Conservation (phyloP, 2,329 filamentous ascomycete species). For the Sarocladium oryzae region DNA sequence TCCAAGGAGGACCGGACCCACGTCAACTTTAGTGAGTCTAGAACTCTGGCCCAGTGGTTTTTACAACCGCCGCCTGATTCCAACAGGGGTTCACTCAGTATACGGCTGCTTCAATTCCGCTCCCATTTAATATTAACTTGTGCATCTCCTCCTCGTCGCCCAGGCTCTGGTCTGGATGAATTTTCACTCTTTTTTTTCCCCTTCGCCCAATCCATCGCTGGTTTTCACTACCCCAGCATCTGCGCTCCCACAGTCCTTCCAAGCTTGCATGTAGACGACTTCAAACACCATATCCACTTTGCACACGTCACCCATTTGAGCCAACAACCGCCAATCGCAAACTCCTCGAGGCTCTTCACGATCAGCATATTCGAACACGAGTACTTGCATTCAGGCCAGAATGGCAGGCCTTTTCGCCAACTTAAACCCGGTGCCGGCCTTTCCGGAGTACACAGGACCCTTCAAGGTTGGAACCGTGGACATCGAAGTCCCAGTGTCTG, state of each 20-base stretch:
- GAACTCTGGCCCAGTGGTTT: no score
- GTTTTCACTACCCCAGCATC: not conserved
- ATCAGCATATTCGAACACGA: not conserved
- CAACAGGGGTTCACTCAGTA: not conserved
- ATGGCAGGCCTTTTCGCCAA: slow-evolving; percentile 36
- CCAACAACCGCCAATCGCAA: not conserved
- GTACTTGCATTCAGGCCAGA: not conserved
- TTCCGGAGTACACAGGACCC: slow-evolving; percentile 70
- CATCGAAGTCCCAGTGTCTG: slow-evolving; percentile 66
- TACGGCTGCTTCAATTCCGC: not conserved
- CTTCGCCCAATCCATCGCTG: not conserved
- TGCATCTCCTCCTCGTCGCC: no score
- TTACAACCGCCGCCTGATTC: no score
- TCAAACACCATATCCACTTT: not conserved
- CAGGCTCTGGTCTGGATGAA: no score
- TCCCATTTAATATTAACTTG: no score
- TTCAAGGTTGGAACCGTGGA: slow-evolving; percentile 76
- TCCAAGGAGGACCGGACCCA: not conserved
- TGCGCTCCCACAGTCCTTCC: no score
- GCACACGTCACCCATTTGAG: no score
- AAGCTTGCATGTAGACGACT: not conserved
- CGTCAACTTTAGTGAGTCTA: no score
- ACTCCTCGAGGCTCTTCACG: not conserved
- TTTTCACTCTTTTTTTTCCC: not conserved
- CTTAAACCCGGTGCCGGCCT: slow-evolving; percentile 62